Percentiles rank a stretch among this genome's conserved stretches.
phyloP scores from a whole-genome alignment of 108 stramenopile species.

The Nannochloropsis salina region DNA sequence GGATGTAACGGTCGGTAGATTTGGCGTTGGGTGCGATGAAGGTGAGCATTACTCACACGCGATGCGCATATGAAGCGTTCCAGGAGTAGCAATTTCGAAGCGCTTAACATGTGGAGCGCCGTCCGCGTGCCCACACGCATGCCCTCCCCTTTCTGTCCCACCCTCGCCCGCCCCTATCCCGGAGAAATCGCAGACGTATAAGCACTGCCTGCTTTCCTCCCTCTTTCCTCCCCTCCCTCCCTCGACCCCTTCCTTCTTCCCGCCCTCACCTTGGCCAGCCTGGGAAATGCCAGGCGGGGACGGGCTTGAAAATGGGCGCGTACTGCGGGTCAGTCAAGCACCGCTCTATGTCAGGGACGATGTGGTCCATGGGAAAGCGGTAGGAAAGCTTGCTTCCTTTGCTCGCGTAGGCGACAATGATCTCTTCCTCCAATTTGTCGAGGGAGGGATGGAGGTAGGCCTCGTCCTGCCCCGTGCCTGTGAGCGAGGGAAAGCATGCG shows the following conservation, averaged over 20 bases:
- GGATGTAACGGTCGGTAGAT: neutral
- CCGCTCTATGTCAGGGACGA: neutral
- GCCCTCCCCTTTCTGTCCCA: too few species aligned
- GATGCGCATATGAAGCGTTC: too few species aligned
- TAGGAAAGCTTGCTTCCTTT: neutral
- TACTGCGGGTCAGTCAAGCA: neutral
- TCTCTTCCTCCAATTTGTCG: neutral
- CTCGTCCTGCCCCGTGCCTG: neutral
- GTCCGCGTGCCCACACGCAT: too few species aligned
- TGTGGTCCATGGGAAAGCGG: constrained; percentile 4
- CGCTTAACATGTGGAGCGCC: too few species aligned
- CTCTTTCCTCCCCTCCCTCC: neutral
- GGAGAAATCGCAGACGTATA: neutral
- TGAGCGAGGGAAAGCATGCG: neutral
- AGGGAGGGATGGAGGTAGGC: neutral
- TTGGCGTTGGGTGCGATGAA: neutral
- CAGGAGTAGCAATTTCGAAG: too few species aligned
- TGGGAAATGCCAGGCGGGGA: neutral
- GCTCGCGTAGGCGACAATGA: neutral
- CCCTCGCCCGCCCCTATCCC: too few species aligned
- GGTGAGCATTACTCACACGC: neutral
- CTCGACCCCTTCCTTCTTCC: neutral
- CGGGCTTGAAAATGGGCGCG: neutral
- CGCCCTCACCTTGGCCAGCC: neutral
- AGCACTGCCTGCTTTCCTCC: neutral